Base-by-base conservation (phyloP, 108 stramenopile genomes). In the Cyclotella kingstonii region DNA sequence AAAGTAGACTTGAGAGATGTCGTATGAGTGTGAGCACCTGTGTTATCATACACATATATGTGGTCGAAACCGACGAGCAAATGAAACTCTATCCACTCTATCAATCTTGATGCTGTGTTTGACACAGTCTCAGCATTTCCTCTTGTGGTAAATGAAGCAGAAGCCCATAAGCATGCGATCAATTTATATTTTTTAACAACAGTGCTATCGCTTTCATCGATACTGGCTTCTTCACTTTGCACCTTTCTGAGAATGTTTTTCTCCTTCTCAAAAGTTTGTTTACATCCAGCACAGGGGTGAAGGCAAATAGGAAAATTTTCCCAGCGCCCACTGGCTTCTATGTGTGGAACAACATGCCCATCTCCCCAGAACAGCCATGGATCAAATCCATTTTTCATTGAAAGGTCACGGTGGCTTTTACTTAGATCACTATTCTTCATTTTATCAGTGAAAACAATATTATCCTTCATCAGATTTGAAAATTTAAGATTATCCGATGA, bases 41-140 rank as follows among this genome's bases (percentile, higher is more conserved):
- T 59, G 31, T 70, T 77, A 36, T 77, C 68, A 43, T 78, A 78
- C 3, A 78, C 77, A 57, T 73, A 78, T 28, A 78, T 62, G 60
- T 78, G 77, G 31, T 78, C 77, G 57, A 76, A 72, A 29, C 75
- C 65, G n/a, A 84, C 84, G 64, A 88, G 52, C 19, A 86, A 54
- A 58, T 93, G 85, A 76, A 85, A 93, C 54, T 80, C 81, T 39
- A 93, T 77, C 91, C 91, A 93, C 70, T 93, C 91, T 6, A 62
- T 62, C 45, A 87, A 40, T 46, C 91, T 66, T 30, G 21, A 38
- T 17, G 46, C 38, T 10, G 85, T 85, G 62, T 87, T 85, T 10
- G 56, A 54, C 3, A 84, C 66, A 7, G 66, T 36, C 23, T 73
- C 49, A 26, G 68, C 80, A 31, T 63, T 66, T 27, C 90, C 84